phyloP scores from a whole-genome alignment of 139 green algal genomes.

The Spirogloea muscicola region DNA sequence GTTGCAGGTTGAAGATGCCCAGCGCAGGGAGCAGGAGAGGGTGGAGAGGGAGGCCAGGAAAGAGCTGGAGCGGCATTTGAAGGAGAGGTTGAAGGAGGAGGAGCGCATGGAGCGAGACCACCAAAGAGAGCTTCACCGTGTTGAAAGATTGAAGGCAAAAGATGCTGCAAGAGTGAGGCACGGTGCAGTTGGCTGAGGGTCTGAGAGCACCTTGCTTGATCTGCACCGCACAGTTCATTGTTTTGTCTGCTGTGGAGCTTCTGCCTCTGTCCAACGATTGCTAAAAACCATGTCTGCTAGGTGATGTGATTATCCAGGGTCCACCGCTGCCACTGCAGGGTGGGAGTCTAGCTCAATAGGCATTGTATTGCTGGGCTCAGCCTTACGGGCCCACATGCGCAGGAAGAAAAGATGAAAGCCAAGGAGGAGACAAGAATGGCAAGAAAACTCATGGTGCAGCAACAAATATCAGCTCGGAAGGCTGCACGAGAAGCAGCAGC shows the following conservation, averaged over 20 bases:
- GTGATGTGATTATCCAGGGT: too few species aligned
- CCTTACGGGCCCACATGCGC: neutral
- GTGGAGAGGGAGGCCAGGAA: conserved; percentile 27
- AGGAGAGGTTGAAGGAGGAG: conserved; percentile 32
- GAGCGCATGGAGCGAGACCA: conserved; percentile 33
- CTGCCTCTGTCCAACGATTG: too few species aligned
- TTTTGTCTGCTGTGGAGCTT: neutral
- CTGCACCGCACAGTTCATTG: neutral
- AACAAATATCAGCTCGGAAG: neutral
- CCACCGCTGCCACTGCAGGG: too few species aligned
- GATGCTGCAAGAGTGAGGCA: conserved; percentile 21
- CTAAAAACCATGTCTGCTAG: too few species aligned
- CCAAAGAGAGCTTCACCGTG: conserved; percentile 21
- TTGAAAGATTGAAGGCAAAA: conserved; percentile 19
- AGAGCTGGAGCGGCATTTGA: conserved; percentile 20
- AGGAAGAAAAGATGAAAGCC: conserved; percentile 24
- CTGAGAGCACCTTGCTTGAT: neutral
- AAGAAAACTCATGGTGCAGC: conserved; percentile 10
- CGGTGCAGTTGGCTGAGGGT: neutral
- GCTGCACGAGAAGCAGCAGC: conserved; percentile 8
- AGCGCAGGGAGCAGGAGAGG: conserved; percentile 31
- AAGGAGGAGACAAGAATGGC: conserved; percentile 17
- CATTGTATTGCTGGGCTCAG: conserved; percentile 2
- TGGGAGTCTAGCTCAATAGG: too few species aligned
- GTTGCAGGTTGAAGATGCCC: conserved; percentile 1